Base-by-base conservation (phyloP, 2,329 filamentous ascomycete species). In the Penicillium brevicompactum region DNA sequence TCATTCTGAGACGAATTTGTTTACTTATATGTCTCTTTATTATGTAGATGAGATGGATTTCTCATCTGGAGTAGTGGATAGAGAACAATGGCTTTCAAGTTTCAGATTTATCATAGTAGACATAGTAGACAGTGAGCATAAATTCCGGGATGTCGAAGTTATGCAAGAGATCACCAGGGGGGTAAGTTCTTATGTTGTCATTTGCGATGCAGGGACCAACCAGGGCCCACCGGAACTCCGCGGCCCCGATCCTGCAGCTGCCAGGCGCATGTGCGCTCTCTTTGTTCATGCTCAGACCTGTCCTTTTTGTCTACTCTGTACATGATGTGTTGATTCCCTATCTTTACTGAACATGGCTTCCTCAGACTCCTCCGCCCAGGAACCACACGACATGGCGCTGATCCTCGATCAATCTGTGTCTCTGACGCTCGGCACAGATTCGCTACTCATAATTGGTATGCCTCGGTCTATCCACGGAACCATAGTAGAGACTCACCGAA, bases 361-460 rank as follows among this genome's bases (percentile, higher is more conserved):
- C 46, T 44, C 59, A 52, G 62, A 63, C 21, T 52, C 66, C 34
- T 65, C 64, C 21, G 60, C 67, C 44, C 69, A 71, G 31, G 68
- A 69, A 47, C 64, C 67, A 49, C 68, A 70, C 49, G 77, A 78
- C 58, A 70, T 75, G 46, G 82, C 80, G 40, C 73, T 86, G 53
- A 69, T 74, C 46, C 80, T 87, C 16, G 83, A 82, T 63, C 77
- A 81, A 55, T 81, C 84, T 69, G 83, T 83, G 10, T 84, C 81
- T 24, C 74, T 89, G 47, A 87, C 84, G 1, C 74, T 89, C 41
- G 82, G 80, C 18, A 82, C 80, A 1, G 84, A 88, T 63, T 80
- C 83, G 30, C 75, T 88, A 48, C 78, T 86, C 58, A 77, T 88
- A 11, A 69, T 83, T 51, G 84, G 84, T 85, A 76, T 55, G 74